These are phyloP conservation scores for Scutellaria minor DNA, from an alignment of 257 asterid genomes.

Conservation along the genomic window DNA sequence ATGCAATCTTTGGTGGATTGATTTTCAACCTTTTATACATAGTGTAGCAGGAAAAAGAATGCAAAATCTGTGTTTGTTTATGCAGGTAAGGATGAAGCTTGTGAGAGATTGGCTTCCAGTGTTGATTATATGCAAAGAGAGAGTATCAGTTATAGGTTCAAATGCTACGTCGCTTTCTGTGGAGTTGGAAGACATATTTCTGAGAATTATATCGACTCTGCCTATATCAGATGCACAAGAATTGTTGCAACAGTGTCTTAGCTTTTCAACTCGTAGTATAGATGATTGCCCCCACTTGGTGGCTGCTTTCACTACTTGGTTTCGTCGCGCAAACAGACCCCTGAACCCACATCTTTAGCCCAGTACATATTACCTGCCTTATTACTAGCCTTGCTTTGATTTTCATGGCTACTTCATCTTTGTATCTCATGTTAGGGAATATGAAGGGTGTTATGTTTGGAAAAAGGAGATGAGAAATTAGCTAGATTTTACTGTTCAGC, in stretches of 20 bases:
- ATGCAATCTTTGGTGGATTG: no score
- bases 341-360: no score
- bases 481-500: no score
- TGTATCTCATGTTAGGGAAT: no score
- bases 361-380: no score
- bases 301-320: conserved; percentile 91
- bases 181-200: conserved; percentile 83
- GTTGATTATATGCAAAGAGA: conserved; percentile 76
- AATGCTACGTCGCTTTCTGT: conserved; percentile 55
- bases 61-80: no score
- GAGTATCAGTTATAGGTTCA: conserved; percentile 54
- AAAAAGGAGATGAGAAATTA: no score
- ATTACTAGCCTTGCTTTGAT: no score
- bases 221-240: conserved; percentile 75
- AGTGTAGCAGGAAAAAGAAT: no score
- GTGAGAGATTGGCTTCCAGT: conserved; percentile 96
- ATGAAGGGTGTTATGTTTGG: no score
- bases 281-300: conserved; percentile 93
- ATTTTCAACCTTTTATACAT: no score
- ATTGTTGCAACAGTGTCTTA: conserved; percentile 84
- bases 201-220: conserved; percentile 88
- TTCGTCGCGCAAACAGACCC: conserved; percentile 85
- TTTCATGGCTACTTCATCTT: no score
- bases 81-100: conserved; percentile 83
- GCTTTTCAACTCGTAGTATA: conserved; percentile 82